Percentiles rank a stretch among this genome's conserved stretches.
phyloP scores from a whole-genome alignment of 768 basidiomycete species.

The Macrolepiota albuminosa region DNA sequence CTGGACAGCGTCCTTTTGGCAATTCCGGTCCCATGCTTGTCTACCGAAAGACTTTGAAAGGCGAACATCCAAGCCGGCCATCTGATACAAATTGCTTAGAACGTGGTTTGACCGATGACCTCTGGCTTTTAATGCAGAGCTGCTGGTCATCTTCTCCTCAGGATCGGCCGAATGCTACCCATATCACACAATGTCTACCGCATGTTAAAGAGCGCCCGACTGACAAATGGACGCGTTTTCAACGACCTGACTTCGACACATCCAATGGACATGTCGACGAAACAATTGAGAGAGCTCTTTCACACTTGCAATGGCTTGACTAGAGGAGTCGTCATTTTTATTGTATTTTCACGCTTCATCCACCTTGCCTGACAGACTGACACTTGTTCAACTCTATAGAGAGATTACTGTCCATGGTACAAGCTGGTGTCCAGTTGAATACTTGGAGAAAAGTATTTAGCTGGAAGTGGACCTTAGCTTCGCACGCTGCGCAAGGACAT shows the following conservation, averaged over 20 bases:
- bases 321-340: neutral
- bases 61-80: neutral
- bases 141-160: neutral
- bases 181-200: neutral
- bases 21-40: neutral
- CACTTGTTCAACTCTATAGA: neutral
- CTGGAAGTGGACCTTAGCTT: neutral
- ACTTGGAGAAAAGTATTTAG: neutral
- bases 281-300: neutral
- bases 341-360: neutral
- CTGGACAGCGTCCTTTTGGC: neutral
- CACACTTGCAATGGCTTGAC: neutral
- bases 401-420: neutral
- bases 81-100: neutral
- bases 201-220: neutral
- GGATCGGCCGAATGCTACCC: neutral
- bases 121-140: neutral
- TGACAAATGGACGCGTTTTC: neutral
- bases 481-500: neutral
- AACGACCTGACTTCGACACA: conserved; percentile 2
- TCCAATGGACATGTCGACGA: neutral
- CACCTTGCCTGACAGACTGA: neutral
- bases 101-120: neutral
- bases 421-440: neutral
- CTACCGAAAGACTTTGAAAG: neutral